Evolutionary conservation across 306 rosid species (phyloP).

Genomic region (Albizia julibrissin): DNA sequence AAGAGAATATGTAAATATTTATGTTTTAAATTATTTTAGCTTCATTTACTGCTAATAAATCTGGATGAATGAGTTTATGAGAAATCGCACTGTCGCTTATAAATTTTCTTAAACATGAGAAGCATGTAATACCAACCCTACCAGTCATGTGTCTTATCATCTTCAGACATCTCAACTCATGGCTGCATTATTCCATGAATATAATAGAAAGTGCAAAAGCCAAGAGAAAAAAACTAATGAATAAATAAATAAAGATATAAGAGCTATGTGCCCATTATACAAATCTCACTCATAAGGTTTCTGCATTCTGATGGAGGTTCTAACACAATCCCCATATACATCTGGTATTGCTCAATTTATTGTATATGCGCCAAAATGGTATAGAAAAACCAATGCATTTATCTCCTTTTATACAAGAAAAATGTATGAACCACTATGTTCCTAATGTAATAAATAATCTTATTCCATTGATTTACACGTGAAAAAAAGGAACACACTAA

Average conservation of each 20-base stretch:
- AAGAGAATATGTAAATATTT: too few species aligned
- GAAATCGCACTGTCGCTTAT: neutral
- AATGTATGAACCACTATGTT: neutral
- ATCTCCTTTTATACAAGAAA: neutral
- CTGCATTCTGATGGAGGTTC: neutral
- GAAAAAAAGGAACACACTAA: conserved; percentile 7
- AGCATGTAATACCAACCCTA: neutral
- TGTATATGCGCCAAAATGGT: neutral
- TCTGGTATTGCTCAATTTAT: neutral
- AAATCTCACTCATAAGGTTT: neutral
- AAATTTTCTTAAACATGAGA: neutral
- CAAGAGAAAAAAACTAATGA: neutral
- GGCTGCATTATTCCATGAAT: conserved; percentile 6
- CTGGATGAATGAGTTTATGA: neutral
- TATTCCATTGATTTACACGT: neutral
- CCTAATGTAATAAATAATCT: neutral
- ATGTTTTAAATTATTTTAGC: neutral
- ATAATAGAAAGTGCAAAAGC: neutral
- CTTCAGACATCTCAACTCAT: neutral
- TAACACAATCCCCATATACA: neutral
- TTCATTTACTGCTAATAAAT: too few species aligned
- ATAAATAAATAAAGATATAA: neutral
- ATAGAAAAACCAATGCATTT: neutral
- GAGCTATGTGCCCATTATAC: neutral
- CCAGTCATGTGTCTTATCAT: neutral